Evolutionary conservation across 148 eudicot species (phyloP).

Genomic region (Polygonum maritimum): DNA sequence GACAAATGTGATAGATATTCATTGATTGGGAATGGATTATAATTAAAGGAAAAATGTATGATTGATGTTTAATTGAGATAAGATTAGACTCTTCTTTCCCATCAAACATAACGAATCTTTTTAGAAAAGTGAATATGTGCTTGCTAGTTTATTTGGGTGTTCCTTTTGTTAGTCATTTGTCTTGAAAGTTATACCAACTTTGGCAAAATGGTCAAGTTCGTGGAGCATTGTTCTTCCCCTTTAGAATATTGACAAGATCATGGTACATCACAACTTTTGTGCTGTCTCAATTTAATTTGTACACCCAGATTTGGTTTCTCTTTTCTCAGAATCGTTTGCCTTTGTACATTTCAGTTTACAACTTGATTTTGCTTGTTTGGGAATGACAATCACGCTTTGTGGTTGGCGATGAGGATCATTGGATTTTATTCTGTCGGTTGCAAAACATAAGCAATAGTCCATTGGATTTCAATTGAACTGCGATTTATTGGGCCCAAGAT

Average conservation of each 20-base stretch:
- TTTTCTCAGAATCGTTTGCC: neutral
- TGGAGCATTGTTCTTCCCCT: slow-evolving; percentile 4
- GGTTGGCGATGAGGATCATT: neutral
- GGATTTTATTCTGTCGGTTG: neutral
- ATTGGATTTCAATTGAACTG: too few relatives aligned
- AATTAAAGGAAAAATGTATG: neutral
- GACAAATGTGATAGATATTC: neutral
- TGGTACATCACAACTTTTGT: neutral
- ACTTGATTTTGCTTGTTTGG: slow-evolving; percentile 8
- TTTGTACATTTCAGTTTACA: neutral
- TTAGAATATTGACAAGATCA: slow-evolving; percentile 8
- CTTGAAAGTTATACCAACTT: slow-evolving; percentile 2
- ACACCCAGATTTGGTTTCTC: neutral
- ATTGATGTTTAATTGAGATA: neutral
- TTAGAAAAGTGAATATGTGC: neutral
- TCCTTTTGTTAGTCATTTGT: slow-evolving; percentile 2
- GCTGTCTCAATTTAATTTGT: neutral
- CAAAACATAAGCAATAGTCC: too few relatives aligned
- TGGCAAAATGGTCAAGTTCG: slow-evolving; percentile 8
- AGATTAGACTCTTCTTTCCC: neutral
- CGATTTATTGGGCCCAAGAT: neutral
- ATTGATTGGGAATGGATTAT: neutral
- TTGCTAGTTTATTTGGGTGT: slow-evolving; percentile 3
- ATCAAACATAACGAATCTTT: slow-evolving; percentile 5
- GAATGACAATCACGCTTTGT: neutral